These are phyloP conservation scores for Pseudonitzschia pungens DNA, from an alignment of 108 stramenopile species.

Conservation along the genomic window DNA sequence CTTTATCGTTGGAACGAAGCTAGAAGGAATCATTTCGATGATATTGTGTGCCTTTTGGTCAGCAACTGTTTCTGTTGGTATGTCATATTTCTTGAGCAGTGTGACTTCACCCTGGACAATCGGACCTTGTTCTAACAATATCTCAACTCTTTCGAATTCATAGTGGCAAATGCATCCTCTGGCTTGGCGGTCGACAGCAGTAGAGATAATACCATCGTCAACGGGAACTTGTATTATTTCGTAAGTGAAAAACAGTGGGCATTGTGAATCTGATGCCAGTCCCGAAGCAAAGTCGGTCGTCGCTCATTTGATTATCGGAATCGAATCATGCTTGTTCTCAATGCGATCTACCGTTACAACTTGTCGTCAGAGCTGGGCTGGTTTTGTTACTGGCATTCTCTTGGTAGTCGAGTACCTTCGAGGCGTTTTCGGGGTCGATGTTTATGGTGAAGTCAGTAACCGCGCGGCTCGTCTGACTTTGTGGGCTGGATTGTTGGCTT, in stretches of 20 bases:
- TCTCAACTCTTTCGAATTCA: background rate
- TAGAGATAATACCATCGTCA: constrained; percentile 43
- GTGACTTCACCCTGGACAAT: background rate
- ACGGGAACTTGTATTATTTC: constrained; percentile 87
- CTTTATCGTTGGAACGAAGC: constrained; percentile 64
- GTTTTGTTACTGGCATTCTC: constrained; percentile 58
- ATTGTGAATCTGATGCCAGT: background rate
- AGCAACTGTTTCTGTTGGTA: constrained; percentile 61
- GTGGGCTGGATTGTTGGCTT: constrained; percentile 69
- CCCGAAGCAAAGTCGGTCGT: background rate
- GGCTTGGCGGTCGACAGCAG: constrained; percentile 64
- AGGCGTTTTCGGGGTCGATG: constrained; percentile 64
- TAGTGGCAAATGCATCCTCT: constrained; percentile 33
- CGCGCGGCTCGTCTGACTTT: constrained; percentile 56
- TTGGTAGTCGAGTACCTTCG: constrained; percentile 58
- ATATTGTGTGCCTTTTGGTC: constrained; percentile 67
- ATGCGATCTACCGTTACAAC: background rate
- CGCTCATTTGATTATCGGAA: background rate
- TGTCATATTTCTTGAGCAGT: background rate
- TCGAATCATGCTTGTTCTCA: background rate
- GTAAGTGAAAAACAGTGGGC: constrained; percentile 13
- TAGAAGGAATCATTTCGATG: constrained; percentile 61
- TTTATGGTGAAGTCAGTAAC: constrained; percentile 56
- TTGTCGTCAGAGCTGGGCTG: constrained; percentile 55
- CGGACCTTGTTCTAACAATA: background rate